Base-by-base conservation (phyloP, 768 basidiomycete genomes). In the Infundibulicybe gibba region DNA sequence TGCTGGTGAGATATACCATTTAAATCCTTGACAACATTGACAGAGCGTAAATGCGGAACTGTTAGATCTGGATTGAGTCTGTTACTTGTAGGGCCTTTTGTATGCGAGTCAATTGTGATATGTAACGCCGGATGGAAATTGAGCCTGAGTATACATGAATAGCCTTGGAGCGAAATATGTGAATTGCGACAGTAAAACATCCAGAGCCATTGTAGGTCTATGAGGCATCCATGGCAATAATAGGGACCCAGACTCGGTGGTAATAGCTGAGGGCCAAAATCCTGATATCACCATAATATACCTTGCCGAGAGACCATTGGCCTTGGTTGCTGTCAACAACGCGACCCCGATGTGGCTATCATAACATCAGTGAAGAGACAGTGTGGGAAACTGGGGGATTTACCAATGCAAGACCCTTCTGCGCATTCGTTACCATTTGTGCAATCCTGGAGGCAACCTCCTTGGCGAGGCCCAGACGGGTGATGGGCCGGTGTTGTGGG, bases 381-480 rank as follows among this genome's bases (percentile, higher is more conserved):
- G 17, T 3, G 17, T 10, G 35, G 35, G 35, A 10, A 38, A 38
- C n/a, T 14, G 6, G 10, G 3, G 10, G 10, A 38, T 19, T 10
- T 38, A 38, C 35, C n/a, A 38, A 10, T 14, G 35, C n/a, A 38
- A 19, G 4, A n/a, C 35, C 35, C 17, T 38, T 38, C 35, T 38
- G 14, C 14, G 35, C 17, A 6, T 6, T 19, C n/a, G 17, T 19
- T 38, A 38, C 17, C n/a, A 38, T 14, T 19, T 38, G 35, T 19
- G 35, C 35, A n/a, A 38, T 38, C n/a, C n/a, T 6, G 31, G 50
- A 47, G 11, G 59, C 42, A 11, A 43, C 35, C 3, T 32, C 10
- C 9, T 38, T 14, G 35, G 55, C 55, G 5, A 62, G 39, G 16
- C 52, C 44, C 2, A 43, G 40, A 12, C 57, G 54, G 11, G 57